These are phyloP conservation scores for Mycena galopus DNA, from an alignment of 768 basidiomycete species.

Conservation along the genomic window DNA sequence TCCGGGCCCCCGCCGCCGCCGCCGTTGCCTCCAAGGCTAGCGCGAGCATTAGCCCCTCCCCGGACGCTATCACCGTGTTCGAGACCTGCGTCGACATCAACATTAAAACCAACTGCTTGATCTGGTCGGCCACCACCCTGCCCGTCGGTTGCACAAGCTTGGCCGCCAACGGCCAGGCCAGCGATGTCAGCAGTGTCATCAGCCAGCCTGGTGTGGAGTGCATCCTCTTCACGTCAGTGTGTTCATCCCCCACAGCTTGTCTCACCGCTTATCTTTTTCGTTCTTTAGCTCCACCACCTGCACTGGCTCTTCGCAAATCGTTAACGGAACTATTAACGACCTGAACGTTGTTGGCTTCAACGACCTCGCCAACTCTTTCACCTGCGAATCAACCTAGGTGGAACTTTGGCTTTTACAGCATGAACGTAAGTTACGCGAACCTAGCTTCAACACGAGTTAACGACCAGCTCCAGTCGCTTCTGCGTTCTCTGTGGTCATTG, in stretches of 20 bases:
- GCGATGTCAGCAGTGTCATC: slow-evolving; percentile 19
- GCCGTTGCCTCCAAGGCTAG: background rate
- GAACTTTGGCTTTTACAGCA: background rate
- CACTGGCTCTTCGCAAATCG: slow-evolving; percentile 26
- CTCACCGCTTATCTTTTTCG: background rate
- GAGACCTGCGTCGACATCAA: slow-evolving; percentile 28
- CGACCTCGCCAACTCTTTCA: slow-evolving; percentile 33
- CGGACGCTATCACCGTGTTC: slow-evolving; percentile 25
- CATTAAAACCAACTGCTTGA: slow-evolving; percentile 28
- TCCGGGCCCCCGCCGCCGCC: slow-evolving; percentile 5
- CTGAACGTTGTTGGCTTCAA: slow-evolving; percentile 28
- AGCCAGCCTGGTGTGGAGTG: slow-evolving; percentile 20
- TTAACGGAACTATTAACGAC: slow-evolving; percentile 33
- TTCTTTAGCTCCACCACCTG: slow-evolving; percentile 25
- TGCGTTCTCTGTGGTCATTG: background rate
- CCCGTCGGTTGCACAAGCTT: slow-evolving; percentile 35
- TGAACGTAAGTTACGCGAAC: background rate
- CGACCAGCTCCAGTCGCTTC: background rate
- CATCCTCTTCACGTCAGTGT: slow-evolving; percentile 34
- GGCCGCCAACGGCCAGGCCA: slow-evolving; percentile 27
- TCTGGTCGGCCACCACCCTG: slow-evolving; percentile 29
- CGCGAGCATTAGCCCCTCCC: background rate
- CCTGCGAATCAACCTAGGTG: slow-evolving; percentile 20
- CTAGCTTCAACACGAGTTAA: background rate
- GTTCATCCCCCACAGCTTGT: background rate